A percentile compares a stretch with the other conserved stretches of the same genome.
phyloP scores from a whole-genome alignment of 257 asterid species.

The Osmanthus fragrans region DNA sequence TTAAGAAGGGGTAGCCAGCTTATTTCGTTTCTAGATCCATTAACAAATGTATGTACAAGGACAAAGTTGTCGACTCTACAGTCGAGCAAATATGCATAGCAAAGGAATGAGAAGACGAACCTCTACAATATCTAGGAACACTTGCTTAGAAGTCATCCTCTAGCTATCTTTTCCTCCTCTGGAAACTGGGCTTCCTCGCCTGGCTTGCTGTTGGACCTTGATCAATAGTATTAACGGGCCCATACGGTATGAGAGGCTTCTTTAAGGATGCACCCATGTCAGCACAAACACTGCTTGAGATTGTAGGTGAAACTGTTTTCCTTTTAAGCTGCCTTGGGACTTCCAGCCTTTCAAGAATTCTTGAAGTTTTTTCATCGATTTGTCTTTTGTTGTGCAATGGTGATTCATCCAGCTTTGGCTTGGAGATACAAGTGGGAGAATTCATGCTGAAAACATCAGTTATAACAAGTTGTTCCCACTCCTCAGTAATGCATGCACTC shows the following conservation, averaged over 20 bases:
- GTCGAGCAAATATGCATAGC: constrained; percentile 14
- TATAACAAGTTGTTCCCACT: constrained; percentile 79
- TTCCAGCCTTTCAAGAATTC: constrained; percentile 92
- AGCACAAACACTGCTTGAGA: constrained; percentile 37
- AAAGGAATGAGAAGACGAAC: constrained; percentile 25
- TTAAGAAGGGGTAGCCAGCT: too few species aligned
- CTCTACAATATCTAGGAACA: constrained; percentile 18
- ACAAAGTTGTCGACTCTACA: background rate
- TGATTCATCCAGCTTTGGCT: constrained; percentile 48
- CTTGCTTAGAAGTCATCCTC: constrained; percentile 8
- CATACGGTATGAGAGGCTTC: constrained; percentile 79
- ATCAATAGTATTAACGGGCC: constrained; percentile 33
- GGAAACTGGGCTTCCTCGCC: constrained; percentile 79
- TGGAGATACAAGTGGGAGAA: constrained; percentile 48
- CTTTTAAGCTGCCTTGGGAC: constrained; percentile 71
- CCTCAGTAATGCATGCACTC: constrained; percentile 50
- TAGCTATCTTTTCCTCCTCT: constrained; percentile 62
- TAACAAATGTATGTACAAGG: background rate
- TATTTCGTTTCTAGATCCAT: too few species aligned
- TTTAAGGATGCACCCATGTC: constrained; percentile 47
- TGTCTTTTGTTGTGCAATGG: constrained; percentile 54
- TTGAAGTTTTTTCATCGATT: constrained; percentile 75
- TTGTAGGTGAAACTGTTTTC: constrained; percentile 60
- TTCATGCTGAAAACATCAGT: constrained; percentile 47
- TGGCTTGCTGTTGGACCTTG: constrained; percentile 50